A percentile compares a stretch with the other conserved stretches of the same genome.
phyloP scores from a whole-genome alignment of 2,329 filamentous ascomycete species.

The Penicillium sp. region DNA sequence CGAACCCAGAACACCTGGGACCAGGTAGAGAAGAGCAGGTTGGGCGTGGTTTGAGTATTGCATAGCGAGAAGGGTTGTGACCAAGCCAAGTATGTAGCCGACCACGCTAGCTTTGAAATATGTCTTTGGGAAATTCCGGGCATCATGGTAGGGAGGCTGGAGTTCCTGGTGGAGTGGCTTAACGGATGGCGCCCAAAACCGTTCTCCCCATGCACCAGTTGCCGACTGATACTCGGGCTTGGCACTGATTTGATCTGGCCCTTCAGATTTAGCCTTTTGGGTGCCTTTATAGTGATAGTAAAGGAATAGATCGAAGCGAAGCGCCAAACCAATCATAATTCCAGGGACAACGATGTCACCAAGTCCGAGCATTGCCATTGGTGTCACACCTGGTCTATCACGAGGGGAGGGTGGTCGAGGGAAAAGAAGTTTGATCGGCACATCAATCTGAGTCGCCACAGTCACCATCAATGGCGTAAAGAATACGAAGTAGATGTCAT shows the following conservation, averaged over 20 bases:
- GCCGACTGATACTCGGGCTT: conserved; percentile 53
- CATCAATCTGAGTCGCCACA: conserved; percentile 82
- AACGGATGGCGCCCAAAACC: conserved; percentile 67
- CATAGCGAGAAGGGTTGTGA: conserved; percentile 74
- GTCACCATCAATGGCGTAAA: conserved; percentile 57
- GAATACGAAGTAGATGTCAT: conserved; percentile 77
- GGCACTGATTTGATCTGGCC: conserved; percentile 16
- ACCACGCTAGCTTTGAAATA: conserved; percentile 79
- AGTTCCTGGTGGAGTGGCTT: conserved; percentile 29
- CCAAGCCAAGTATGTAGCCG: conserved; percentile 78
- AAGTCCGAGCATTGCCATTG: conserved; percentile 77
- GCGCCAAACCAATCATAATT: conserved; percentile 81
- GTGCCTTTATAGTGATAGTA: conserved; percentile 71
- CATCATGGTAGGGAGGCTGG: conserved; percentile 39
- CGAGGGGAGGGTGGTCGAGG: conserved; percentile 60
- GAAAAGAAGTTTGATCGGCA: conserved; percentile 90
- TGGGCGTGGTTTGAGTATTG: conserved; percentile 79
- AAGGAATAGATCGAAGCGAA: conserved; percentile 88
- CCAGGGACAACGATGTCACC: conserved; percentile 95
- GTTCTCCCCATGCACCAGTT: conserved; percentile 77
- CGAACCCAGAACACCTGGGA: conserved; percentile 76
- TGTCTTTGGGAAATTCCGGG: conserved; percentile 69
- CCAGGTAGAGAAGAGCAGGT: conserved; percentile 87
- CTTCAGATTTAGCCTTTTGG: conserved; percentile 34
- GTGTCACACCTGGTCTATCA: conserved; percentile 42